These are phyloP conservation scores for Torrubiellomyces zombiae DNA, from an alignment of 2,329 filamentous ascomycete genomes.

Conservation along the genomic window DNA sequence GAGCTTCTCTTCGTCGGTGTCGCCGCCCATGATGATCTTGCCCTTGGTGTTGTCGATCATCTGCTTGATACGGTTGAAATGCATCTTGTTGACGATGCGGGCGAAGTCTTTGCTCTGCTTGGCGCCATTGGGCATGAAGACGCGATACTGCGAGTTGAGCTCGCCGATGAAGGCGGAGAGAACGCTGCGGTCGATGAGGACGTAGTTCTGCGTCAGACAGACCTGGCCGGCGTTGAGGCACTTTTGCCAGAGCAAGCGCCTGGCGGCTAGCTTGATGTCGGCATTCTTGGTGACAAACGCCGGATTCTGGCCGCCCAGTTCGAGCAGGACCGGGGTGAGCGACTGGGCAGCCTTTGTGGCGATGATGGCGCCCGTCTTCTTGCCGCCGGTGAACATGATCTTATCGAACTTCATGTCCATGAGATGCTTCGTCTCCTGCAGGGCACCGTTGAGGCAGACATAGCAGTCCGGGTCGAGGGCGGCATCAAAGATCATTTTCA, in stretches of 20 bases:
- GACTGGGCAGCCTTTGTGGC: constrained; percentile 78
- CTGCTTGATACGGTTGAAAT: constrained; percentile 71
- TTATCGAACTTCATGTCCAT: constrained; percentile 91
- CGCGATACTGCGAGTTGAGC: constrained; percentile 51
- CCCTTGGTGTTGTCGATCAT: constrained; percentile 78
- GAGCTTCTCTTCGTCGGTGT: constrained; percentile 59
- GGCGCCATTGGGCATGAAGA: constrained; percentile 73
- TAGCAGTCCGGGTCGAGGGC: constrained; percentile 66
- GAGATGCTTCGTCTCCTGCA: constrained; percentile 66
- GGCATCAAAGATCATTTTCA: constrained; percentile 62
- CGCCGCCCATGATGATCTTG: constrained; percentile 74
- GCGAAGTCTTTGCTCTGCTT: constrained; percentile 62
- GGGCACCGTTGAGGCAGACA: constrained; percentile 59
- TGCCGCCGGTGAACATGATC: constrained; percentile 87
- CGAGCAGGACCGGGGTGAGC: constrained; percentile 73
- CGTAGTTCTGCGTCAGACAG: constrained; percentile 87
- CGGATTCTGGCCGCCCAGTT: constrained; percentile 84
- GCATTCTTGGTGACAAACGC: constrained; percentile 79
- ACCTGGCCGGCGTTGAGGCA: constrained; percentile 74
- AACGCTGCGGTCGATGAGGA: constrained; percentile 62
- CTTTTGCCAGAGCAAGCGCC: constrained; percentile 81
- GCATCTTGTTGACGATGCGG: constrained; percentile 62
- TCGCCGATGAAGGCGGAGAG: constrained; percentile 56
- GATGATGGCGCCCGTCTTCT: constrained; percentile 67
- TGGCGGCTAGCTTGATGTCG: constrained; percentile 63